Percentiles rank a stretch among this genome's conserved stretches.
Evolutionary conservation across 23 red algal species (phyloP).

Genomic region (Gracilaria gracilis): DNA sequence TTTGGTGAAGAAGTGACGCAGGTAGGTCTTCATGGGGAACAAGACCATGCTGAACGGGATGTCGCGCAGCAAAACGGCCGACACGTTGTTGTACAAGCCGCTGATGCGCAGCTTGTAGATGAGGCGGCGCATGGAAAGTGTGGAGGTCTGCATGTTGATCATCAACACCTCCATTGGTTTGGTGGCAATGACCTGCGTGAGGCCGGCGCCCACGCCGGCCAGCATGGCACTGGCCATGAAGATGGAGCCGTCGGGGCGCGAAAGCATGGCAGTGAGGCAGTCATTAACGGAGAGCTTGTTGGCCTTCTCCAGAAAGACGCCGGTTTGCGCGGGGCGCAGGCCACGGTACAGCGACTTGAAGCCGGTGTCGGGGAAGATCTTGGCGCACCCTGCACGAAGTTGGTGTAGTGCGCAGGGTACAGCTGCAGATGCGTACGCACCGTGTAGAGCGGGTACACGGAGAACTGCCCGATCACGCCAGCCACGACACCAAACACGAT

Average conservation of each 20-base stretch:
- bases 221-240: slow-evolving; percentile 62
- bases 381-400: slow-evolving; percentile 44
- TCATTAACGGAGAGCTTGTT: slow-evolving; percentile 97
- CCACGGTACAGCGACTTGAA: slow-evolving; percentile 73
- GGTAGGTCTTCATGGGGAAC: slow-evolving; percentile 79
- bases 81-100: slow-evolving; percentile 86
- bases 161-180: slow-evolving; percentile 97
- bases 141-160: slow-evolving; percentile 92
- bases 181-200: slow-evolving; percentile 93
- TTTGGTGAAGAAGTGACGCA: slow-evolving; percentile 59
- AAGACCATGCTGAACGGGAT: slow-evolving; percentile 95
- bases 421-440: slow-evolving; percentile 80
- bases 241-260: slow-evolving; percentile 60
- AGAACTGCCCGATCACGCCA: slow-evolving; percentile 80
- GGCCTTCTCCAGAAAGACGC: slow-evolving; percentile 95
- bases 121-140: slow-evolving; percentile 27
- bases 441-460: slow-evolving; percentile 83
- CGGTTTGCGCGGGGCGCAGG: slow-evolving; percentile 65
- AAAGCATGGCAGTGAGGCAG: slow-evolving; percentile 74
- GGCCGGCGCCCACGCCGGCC: slow-evolving; percentile 88
- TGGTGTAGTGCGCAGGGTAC: slow-evolving; percentile 43
- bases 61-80: slow-evolving; percentile 82
- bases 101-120: slow-evolving; percentile 66
- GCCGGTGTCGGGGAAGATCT: slow-evolving; percentile 58
- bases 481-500: slow-evolving; percentile 83